Base-by-base conservation (phyloP, 441 rosid genomes). In the Hura crepitans region DNA sequence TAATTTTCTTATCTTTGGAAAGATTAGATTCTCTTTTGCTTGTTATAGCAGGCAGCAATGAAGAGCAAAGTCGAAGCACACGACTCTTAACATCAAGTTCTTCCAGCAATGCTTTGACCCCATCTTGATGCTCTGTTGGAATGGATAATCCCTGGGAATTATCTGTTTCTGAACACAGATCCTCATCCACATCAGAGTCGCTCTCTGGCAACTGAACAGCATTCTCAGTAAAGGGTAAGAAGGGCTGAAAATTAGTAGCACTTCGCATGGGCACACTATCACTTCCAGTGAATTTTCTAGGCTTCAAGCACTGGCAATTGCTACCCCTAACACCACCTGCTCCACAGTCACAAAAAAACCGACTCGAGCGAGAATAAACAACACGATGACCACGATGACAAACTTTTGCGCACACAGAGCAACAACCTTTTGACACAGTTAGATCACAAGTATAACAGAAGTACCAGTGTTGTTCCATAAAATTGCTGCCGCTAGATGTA, bases 391-490 rank as follows among this genome's bases (percentile, higher is more conserved):
- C 99, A 35, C 93, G 90, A 83, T 96, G 99, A 81, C 99, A 96
- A 77, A 96, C 99, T 87, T 92, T 96, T 76, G 99, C 99, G 57
- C 99, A 96, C 20, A 94, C 92, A 74, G 99, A 96, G 80, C 99
- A 96, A 79, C 99, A 96, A 62, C 99, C 99, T 84, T 96, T 96
- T 68, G 98, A 88, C 68, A 91, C 96, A 20, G 97, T 91, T 73
- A 96, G 89, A 80, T 96, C 99, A 84, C 99, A 94, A 23, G 99
- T 96, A 80, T 96, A 96, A 82, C 99, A 96, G 71, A 96, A 96
- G 74, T 96, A 96, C 99, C 99, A 96, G 80, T 96, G 99, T 63
- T 96, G 99, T 78, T 96, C 99, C 99, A 92, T 96, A 82, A 94
- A 96, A 81, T 94, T 96, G 86, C 96, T 96, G 72, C 99, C 99